Evolutionary conservation across 257 asterid species (phyloP).

Genomic region (Striga asiatica): DNA sequence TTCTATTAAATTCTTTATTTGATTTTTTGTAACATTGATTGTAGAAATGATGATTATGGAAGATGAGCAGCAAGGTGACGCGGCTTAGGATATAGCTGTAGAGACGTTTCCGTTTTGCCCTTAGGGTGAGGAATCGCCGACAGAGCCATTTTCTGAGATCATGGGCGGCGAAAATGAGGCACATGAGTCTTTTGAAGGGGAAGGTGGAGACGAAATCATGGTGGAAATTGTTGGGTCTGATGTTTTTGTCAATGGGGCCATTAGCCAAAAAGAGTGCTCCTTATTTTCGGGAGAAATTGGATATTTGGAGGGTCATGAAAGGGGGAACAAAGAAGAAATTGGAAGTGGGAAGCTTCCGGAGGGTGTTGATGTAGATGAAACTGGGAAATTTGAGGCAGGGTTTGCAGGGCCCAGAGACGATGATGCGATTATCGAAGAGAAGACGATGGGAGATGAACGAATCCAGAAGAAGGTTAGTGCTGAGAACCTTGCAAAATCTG

Average conservation of each 20-base stretch:
- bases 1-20: neutral
- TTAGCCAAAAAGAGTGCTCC: conserved; percentile 26
- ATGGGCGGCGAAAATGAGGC: conserved; percentile 20
- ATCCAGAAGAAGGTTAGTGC: neutral
- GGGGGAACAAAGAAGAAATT: conserved; percentile 21
- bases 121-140: conserved; percentile 19
- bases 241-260: conserved; percentile 55
- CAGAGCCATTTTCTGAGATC: conserved; percentile 20
- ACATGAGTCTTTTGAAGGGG: conserved; percentile 30
- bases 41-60: conserved; percentile 17
- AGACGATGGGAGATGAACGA: neutral
- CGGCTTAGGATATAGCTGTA: conserved; percentile 27
- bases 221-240: conserved; percentile 70
- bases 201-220: conserved; percentile 52
- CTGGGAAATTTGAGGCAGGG: conserved; percentile 7
- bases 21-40: conserved; percentile 17
- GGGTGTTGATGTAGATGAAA: conserved; percentile 6
- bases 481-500: neutral
- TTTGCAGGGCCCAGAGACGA: neutral
- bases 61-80: conserved; percentile 44
- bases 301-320: conserved; percentile 20
- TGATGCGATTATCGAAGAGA: neutral
- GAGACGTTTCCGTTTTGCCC: conserved; percentile 25
- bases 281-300: conserved; percentile 18
- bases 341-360: conserved; percentile 12